These are phyloP conservation scores for Synchytrium microbalum DNA, from an alignment of 371 early-diverging fungal genomes.

Conservation along the genomic window DNA sequence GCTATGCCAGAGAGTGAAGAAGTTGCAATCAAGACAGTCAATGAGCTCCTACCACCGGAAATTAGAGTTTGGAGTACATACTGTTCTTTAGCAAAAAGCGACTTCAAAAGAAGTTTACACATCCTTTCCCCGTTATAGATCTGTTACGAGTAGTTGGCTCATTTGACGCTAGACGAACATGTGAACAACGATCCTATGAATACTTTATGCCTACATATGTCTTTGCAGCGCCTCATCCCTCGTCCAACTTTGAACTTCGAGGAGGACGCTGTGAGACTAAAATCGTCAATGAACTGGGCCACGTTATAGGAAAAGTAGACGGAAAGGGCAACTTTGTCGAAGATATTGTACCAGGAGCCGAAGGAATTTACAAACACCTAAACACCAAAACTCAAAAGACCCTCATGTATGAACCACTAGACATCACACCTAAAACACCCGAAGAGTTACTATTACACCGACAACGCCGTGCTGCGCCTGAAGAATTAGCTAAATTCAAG, in stretches of 20 bases:
- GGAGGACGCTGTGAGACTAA: not conserved
- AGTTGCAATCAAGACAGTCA: conserved; percentile 65
- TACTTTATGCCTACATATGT: conserved; percentile 91
- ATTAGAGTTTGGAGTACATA: conserved; percentile 76
- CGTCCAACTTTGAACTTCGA: not conserved
- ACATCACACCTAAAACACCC: not conserved
- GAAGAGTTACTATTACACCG: conserved; percentile 13
- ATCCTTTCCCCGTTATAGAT: conserved; percentile 33
- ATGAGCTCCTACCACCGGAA: conserved; percentile 63
- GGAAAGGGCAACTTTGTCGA: not conserved
- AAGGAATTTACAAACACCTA: not conserved
- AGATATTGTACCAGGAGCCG: conserved; percentile 2
- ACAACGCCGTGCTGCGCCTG: conserved; percentile 53
- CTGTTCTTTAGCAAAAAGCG: not conserved
- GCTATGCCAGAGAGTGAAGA: conserved; percentile 64
- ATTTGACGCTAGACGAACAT: conserved; percentile 87
- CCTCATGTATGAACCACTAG: not conserved
- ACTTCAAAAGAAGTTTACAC: not conserved
- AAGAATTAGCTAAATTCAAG: conserved; percentile 55
- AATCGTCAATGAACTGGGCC: not conserved
- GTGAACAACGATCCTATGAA: conserved; percentile 94
- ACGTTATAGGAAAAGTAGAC: not conserved
- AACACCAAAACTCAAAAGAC: not conserved
- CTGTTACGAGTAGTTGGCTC: conserved; percentile 62
- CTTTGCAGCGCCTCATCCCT: not conserved